Percentiles rank a stretch among this genome's conserved stretches.
Conservation (phyloP, 1,139 yeast species). For the Starmera stellimalicola region DNA sequence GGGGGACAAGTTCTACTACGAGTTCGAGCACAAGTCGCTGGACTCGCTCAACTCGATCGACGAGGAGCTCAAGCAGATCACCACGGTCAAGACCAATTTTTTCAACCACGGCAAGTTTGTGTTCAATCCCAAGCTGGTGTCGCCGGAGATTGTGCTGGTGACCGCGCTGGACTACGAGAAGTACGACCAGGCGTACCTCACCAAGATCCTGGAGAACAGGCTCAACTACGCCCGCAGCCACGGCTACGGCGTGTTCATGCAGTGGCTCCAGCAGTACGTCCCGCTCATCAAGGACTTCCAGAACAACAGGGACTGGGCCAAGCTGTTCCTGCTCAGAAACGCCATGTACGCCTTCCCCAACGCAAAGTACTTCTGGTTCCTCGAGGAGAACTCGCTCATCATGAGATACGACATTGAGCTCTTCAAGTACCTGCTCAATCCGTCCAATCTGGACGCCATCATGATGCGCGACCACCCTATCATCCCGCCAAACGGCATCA, state of each 20-base stretch:
- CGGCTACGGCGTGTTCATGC: slow-evolving; percentile 71
- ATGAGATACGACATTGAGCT: slow-evolving; percentile 56
- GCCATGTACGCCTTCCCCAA: slow-evolving; percentile 85
- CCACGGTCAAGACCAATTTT: slow-evolving; percentile 44
- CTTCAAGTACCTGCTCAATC: slow-evolving; percentile 45
- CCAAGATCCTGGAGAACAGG: slow-evolving; percentile 67
- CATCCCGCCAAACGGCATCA: slow-evolving; percentile 55
- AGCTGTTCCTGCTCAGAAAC: slow-evolving; percentile 52
- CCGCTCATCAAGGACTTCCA: slow-evolving; percentile 31
- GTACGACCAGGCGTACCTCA: slow-evolving; percentile 50
- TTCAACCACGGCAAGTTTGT: slow-evolving; percentile 58
- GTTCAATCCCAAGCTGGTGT: slow-evolving; percentile 27
- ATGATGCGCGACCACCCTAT: slow-evolving; percentile 61
- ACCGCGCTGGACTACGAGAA: slow-evolving; percentile 70
- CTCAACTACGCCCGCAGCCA: slow-evolving; percentile 62
- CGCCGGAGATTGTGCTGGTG: slow-evolving; percentile 71
- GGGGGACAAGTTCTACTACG: slow-evolving; percentile 38
- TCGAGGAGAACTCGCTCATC: slow-evolving; percentile 67
- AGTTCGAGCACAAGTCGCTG: slow-evolving; percentile 21
- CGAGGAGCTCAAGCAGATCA: slow-evolving; percentile 26
- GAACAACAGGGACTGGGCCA: slow-evolving; percentile 45
- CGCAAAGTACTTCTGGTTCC: slow-evolving; percentile 76
- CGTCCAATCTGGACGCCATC: slow-evolving; percentile 45
- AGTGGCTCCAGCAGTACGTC: slow-evolving; percentile 76
- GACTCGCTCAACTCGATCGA: slow-evolving; percentile 29